Base-by-base conservation (phyloP, 2,329 filamentous ascomycete species). In the Leptographium lundbergii region DNA sequence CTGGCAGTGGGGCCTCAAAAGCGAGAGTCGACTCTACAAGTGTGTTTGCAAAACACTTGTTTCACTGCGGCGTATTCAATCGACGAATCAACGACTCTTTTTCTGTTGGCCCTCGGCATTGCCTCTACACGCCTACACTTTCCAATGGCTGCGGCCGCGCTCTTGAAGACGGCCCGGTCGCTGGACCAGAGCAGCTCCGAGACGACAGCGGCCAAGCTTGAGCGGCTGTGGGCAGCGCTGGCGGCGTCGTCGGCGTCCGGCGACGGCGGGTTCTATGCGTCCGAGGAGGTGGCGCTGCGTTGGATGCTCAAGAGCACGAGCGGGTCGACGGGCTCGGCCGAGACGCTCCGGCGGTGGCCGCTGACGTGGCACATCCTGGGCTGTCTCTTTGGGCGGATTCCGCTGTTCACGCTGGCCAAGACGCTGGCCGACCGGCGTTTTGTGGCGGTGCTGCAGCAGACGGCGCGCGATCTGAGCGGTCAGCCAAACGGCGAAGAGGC, bases 361-460 rank as follows among this genome's bases (percentile, higher is more conserved):
- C 68, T 80, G 57, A 75, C 81, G 11, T 86, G 83, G 87, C 75
- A 73, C 34, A 77, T 90, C 42, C 69, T 91, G 27, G 75, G 76
- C 52, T 78, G 78, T 60, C 75, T 87, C 54, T 77, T 89, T 58
- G 74, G 77, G 56, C 74, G 82, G n/a, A 81, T 92, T 22, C 85
- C 88, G 0, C 74, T 84, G 0, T 84, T 87, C 53, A 85, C 82
- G 13, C 75, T 89, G 27, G 87, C 88, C 10, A 84, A 84, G 60
- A 83, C 87, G 4, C 76, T 95, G 7, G 84, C 82, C 25, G 85
- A 91, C 60, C 78, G 85, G 59, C 79, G 82, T 53, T 89, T 95
- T 57, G 72, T 88, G 39, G 71, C 73, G 1, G 80, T 89, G 11
- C 69, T 95, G 50, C 82, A 85, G 65, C 80, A 82, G 65, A 81